Evolutionary conservation across 2,329 filamentous ascomycete species (phyloP), one percentile per base, ranked within the genome.

Genomic region (Magnaporthiopsis poae): DNA sequence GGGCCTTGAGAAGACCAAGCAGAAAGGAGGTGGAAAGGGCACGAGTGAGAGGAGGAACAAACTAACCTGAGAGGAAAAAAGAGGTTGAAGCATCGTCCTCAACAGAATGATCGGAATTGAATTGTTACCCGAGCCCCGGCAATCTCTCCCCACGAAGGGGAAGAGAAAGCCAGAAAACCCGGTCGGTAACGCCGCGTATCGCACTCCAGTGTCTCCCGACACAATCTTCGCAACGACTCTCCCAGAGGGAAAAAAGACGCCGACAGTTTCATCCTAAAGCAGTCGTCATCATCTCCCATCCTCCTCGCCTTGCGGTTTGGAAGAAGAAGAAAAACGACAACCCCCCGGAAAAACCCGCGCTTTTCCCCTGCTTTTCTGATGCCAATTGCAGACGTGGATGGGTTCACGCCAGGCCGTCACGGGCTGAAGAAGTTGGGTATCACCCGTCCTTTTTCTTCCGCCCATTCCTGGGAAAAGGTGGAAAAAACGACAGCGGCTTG

Each of bases 141-240:
- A 56, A 31, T 31, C 31, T 46, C 56, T n/a, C 33, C 33, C 33
- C 64, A 56, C 64, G 25, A 46, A 39, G 33, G 35, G 35, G 35
- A 33, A 61, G 35, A 35, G 31, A 7, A 31, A 31, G 64, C 60
- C 64, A 27, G 56, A 65, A 31, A 31, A 33, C 29, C 56, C 59
- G n/a, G 56, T 61, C 61, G 56, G 64, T 65, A 65, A 71, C 70
- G 70, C 70, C 67, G 69, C 70, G 69, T 69, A 71, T 71, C 67
- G 70, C 66, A 69, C 70, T 71, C 65, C 68, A 70, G 70, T 69
- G 69, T 69, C 66, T 65, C 39, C 39, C 33, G 65, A 69, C 69
- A 69, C 69, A 66, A 69, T 71, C 70, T 69, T 69, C 69, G 70
- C 70, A 71, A 69, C 69, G 70, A 69, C 70, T 63, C 70, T 71